phyloP scores from a whole-genome alignment of 129 eudicot genomes.

The Chrysanthemum makinoi region DNA sequence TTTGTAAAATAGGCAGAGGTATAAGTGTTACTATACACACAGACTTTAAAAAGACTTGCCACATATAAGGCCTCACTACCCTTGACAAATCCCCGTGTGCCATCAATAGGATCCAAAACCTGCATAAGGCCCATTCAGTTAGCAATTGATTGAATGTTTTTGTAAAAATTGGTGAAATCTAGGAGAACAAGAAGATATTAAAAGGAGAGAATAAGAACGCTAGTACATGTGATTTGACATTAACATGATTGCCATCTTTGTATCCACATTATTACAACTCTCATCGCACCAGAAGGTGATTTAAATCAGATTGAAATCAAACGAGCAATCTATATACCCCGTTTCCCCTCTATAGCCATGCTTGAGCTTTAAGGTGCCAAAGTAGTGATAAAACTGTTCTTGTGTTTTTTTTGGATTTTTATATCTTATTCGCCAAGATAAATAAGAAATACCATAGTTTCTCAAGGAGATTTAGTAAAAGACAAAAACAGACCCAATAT shows the following conservation, averaged over 20 bases:
- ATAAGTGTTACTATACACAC: not conserved
- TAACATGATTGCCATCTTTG: not conserved
- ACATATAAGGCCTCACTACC: constrained; percentile 84
- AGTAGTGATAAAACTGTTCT: too few relatives aligned
- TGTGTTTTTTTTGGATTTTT: too few relatives aligned
- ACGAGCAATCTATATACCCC: too few relatives aligned
- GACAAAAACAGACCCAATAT: constrained; percentile 69
- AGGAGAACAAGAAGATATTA: not conserved
- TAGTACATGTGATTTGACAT: not conserved
- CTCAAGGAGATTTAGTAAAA: constrained; percentile 2
- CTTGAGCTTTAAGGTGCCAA: too few relatives aligned
- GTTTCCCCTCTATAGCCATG: too few relatives aligned
- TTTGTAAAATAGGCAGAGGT: not conserved
- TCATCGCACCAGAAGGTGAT: not conserved
- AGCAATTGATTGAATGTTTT: not conserved
- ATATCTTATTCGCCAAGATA: not conserved
- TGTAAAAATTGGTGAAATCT: not conserved
- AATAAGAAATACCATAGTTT: not conserved
- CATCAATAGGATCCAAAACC: constrained; percentile 98
- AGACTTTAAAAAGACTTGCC: constrained; percentile 47
- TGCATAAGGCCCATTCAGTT: constrained; percentile 35
- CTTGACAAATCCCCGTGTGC: constrained; percentile 89
- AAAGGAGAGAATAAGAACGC: not conserved
- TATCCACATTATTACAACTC: constrained; percentile 5
- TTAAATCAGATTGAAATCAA: not conserved